These are phyloP conservation scores for Syzygium aqueum DNA, from an alignment of 345 rosid genomes.

Conservation along the genomic window DNA sequence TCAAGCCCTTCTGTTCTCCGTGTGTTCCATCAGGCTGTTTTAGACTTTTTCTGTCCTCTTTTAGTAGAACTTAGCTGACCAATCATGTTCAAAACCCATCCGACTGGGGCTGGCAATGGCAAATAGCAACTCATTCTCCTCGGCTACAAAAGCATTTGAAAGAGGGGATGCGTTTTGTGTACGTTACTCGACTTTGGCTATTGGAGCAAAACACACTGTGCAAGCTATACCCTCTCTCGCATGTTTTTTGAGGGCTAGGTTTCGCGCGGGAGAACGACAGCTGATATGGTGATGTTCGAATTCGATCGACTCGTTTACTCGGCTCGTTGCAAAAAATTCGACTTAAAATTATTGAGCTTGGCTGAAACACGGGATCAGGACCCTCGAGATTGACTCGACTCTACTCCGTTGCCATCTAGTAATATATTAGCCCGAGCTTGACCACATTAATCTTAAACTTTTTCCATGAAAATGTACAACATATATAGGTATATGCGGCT, in stretches of 20 bases:
- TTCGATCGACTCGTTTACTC: too few species aligned
- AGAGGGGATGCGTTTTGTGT: too few species aligned
- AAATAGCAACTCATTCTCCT: not conserved
- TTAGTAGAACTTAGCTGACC: not conserved
- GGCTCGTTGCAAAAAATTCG: not conserved
- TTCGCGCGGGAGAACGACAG: not conserved
- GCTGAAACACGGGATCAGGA: too few species aligned
- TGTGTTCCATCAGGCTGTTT: accelerated
- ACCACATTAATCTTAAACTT: not conserved
- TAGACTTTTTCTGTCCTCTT: not conserved
- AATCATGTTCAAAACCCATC: not conserved
- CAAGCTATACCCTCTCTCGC: not conserved
- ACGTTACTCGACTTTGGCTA: too few species aligned
- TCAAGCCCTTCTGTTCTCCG: not conserved
- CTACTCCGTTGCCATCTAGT: too few species aligned
- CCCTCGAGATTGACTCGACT: too few species aligned
- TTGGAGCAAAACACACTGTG: not conserved
- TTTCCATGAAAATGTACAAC: not conserved
- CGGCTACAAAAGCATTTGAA: not conserved
- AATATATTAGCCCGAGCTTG: not conserved
- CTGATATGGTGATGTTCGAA: too few species aligned
- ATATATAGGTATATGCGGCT: not conserved
- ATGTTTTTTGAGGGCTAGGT: not conserved
- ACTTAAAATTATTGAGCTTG: too few species aligned
- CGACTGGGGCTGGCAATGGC: not conserved